Evolutionary conservation across 768 basidiomycete species (phyloP).

Genomic region (Pisolithus microcarpus): DNA sequence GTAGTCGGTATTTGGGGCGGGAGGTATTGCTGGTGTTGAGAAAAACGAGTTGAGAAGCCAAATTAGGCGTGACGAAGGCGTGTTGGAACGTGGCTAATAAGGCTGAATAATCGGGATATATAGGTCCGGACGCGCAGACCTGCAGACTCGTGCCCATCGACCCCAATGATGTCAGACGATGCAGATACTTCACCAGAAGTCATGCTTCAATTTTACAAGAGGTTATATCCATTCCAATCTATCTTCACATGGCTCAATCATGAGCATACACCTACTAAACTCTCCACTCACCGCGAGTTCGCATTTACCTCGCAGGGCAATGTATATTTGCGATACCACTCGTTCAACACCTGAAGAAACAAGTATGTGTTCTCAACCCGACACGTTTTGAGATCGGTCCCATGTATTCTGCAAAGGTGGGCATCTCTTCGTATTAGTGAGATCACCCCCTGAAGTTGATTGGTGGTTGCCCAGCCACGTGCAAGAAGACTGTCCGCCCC

Average conservation of each 20-base stretch:
- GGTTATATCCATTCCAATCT: constrained; percentile 91
- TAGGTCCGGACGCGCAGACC: too few species aligned
- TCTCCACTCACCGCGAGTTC: constrained; percentile 93
- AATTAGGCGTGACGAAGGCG: too few species aligned
- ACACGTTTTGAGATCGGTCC: constrained; percentile 97
- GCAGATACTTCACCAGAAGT: constrained; percentile 45
- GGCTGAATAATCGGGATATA: too few species aligned
- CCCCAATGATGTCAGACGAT: constrained; percentile 10
- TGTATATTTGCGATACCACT: constrained; percentile 92
- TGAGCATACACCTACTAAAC: constrained; percentile 65
- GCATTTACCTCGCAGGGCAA: constrained; percentile 89
- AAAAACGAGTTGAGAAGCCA: too few species aligned
- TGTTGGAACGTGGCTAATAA: too few species aligned
- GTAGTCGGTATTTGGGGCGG: too few species aligned
- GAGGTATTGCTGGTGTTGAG: too few species aligned
- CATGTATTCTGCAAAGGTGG: constrained; percentile 77
- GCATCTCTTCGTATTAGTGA: constrained; percentile 23
- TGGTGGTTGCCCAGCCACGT: constrained; percentile 50
- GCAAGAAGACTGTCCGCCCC: constrained; percentile 77
- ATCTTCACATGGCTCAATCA: constrained; percentile 96
- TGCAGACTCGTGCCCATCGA: not conserved
- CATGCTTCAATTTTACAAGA: constrained; percentile 76
- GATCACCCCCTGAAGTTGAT: not conserved
- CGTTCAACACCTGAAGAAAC: constrained; percentile 86
- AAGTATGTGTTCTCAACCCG: constrained; percentile 78